Base-by-base conservation (phyloP, 1,139 yeast species). In the Nakaseomyces kungkrabaensis region DNA sequence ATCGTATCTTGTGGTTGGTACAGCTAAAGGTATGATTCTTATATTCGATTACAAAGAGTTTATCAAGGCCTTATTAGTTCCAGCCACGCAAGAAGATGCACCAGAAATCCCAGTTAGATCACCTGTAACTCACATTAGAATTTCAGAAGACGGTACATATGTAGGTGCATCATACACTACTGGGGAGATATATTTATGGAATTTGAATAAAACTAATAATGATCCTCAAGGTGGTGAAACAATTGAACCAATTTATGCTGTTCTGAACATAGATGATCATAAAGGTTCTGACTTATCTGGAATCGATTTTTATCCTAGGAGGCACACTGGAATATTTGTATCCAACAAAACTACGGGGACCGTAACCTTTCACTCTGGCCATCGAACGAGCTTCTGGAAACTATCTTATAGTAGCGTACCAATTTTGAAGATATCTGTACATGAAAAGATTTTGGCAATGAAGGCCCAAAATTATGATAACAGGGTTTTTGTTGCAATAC, bases 291-390 rank as follows among this genome's bases (percentile, higher is more conserved):
- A 45, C 1, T 71, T 85, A 17, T 66, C 71, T 7, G 75, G 76
- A 27, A 53, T 85, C 1, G 67, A 70, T 10, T 86, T 85, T 60
- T 57, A 81, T 10, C 82, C 81, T 2, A 71, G 72, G 36, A 73
- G 81, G 54, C 81, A 77, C 52, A 73, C 79, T 9, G 81, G 80
- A 24, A 53, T 87, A 24, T 68, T 84, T 3, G 75, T 85, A 5
- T 71, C 78, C 2, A 92, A 86, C 60, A 37, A 34, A 32, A 67
- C 68, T 5, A 68, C 75, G 1, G 95, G 95, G 0, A 67, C 76
- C 57, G 71, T 82, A 9, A 71, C 80, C 49, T 74, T 70, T 54
- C 94, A 86, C 63, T 74, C 77, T 57, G 82, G 84, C 0, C 70
- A 74, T 45, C 72, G 81, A 51, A 73, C 77, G 37, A 67, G 82